A percentile compares a stretch with the other conserved stretches of the same genome.
These are phyloP conservation scores for Saccharomyces eubayanus DNA, from an alignment of 805 yeast genomes.

Conservation along the genomic window DNA sequence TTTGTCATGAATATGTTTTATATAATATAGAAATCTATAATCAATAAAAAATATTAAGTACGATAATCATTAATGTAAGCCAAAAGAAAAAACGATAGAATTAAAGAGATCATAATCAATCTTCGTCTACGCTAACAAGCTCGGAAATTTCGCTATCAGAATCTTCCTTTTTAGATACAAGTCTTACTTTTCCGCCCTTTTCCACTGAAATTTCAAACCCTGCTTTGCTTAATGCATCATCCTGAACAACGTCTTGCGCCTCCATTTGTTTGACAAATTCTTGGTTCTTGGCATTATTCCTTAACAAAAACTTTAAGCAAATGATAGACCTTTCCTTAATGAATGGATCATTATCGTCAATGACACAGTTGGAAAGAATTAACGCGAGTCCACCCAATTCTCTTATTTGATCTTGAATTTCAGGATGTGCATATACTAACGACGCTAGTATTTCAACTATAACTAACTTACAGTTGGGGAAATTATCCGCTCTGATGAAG, in stretches of 20 bases:
- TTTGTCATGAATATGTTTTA: background rate
- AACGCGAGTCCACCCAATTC: slow-evolving; percentile 60
- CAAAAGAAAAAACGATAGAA: background rate
- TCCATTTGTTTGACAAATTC: slow-evolving; percentile 67
- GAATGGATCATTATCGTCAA: slow-evolving; percentile 84
- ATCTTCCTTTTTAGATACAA: slow-evolving; percentile 31
- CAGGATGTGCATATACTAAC: slow-evolving; percentile 42
- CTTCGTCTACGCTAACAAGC: background rate
- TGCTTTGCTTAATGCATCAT: slow-evolving; percentile 52
- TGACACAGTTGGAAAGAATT: slow-evolving; percentile 69
- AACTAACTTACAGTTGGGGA: slow-evolving; percentile 60
- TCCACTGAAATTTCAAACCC: slow-evolving; percentile 71
- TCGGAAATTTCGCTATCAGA: background rate
- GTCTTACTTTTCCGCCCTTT: slow-evolving; percentile 54
- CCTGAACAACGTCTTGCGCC: slow-evolving; percentile 57
- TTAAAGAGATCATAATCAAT: background rate
- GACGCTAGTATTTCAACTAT: slow-evolving; percentile 59
- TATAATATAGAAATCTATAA: slow-evolving; percentile 1
- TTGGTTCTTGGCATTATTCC: slow-evolving; percentile 63
- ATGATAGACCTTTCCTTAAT: slow-evolving; percentile 78
- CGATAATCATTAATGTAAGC: background rate
- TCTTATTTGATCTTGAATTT: slow-evolving; percentile 61
- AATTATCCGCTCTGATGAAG: slow-evolving; percentile 30
- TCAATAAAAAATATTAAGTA: background rate
- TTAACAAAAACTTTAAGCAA: slow-evolving; percentile 62